A percentile compares a stretch with the other conserved stretches of the same genome.
phyloP scores from a whole-genome alignment of 306 rosid species.

The Gillenia trifoliata region DNA sequence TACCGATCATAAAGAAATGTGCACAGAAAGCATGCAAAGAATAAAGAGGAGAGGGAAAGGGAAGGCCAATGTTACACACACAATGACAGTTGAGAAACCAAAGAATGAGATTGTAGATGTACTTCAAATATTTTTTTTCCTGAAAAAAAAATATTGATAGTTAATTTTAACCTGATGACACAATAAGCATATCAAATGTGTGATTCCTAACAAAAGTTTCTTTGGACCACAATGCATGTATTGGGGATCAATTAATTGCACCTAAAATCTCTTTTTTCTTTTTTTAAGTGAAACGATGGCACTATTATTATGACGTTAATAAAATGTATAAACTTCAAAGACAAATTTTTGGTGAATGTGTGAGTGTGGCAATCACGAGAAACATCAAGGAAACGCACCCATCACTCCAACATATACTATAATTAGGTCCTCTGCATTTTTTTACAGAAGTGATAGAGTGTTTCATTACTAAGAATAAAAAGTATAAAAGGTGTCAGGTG shows the following conservation, averaged over 20 bases:
- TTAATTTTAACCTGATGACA: not conserved
- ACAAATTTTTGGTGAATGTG: too few relatives aligned
- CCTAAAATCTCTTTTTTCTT: not conserved
- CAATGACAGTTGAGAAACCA: not conserved
- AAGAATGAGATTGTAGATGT: not conserved
- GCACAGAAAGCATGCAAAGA: not conserved
- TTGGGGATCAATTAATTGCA: not conserved
- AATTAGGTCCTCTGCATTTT: not conserved
- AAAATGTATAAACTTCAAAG: too few relatives aligned
- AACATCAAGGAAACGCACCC: too few relatives aligned
- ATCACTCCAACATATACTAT: too few relatives aligned
- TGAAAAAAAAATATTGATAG: not conserved
- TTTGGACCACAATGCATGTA: conserved; percentile 1
- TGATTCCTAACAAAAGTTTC: not conserved
- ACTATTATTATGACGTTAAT: too few relatives aligned
- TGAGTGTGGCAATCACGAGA: too few relatives aligned
- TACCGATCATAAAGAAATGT: not conserved
- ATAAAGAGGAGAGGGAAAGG: conserved; percentile 1
- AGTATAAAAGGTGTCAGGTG: too few relatives aligned
- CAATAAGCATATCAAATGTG: not conserved
- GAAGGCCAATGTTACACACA: not conserved
- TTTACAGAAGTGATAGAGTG: too few relatives aligned
- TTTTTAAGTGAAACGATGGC: too few relatives aligned
- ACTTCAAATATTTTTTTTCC: not conserved
- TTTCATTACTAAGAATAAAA: too few relatives aligned